These are phyloP conservation scores for Arthrinium phaeospermum DNA, from an alignment of 2,329 filamentous ascomycete genomes.

Conservation along the genomic window DNA sequence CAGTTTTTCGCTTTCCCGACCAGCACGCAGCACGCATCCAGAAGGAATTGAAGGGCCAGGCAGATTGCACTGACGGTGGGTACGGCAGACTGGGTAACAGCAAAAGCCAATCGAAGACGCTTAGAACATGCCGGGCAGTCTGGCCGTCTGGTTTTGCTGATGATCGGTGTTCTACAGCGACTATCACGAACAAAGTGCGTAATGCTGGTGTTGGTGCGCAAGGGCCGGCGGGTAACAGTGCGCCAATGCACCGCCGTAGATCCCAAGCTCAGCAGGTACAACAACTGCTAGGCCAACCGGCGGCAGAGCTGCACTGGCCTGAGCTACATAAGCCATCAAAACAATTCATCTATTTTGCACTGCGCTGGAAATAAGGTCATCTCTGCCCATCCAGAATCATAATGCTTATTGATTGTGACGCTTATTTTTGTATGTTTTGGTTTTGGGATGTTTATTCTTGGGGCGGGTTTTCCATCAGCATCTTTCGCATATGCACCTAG, in stretches of 20 bases:
- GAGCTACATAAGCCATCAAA: neutral
- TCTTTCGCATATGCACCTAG: neutral
- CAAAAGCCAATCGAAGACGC: neutral
- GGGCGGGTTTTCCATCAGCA: neutral
- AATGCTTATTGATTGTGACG: neutral
- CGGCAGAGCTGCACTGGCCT: neutral
- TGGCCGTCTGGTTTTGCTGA: neutral
- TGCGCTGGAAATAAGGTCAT: slow-evolving; percentile 16
- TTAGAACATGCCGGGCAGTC: neutral
- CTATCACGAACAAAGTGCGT: neutral
- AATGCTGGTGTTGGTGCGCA: neutral
- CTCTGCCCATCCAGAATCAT: neutral
- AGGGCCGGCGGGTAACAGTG: neutral
- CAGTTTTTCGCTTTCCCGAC: neutral
- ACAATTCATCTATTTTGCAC: slow-evolving; percentile 2
- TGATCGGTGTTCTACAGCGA: neutral
- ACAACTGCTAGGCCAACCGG: neutral
- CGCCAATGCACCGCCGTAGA: neutral
- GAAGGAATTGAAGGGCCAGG: neutral
- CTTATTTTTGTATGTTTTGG: neutral
- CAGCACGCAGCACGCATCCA: neutral
- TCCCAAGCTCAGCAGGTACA: neutral
- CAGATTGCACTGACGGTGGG: neutral
- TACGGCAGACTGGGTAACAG: neutral
- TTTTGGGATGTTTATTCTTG: neutral